Conservation (phyloP, 495 filamentous ascomycete genomes). For the Hamigera avellanea region DNA sequence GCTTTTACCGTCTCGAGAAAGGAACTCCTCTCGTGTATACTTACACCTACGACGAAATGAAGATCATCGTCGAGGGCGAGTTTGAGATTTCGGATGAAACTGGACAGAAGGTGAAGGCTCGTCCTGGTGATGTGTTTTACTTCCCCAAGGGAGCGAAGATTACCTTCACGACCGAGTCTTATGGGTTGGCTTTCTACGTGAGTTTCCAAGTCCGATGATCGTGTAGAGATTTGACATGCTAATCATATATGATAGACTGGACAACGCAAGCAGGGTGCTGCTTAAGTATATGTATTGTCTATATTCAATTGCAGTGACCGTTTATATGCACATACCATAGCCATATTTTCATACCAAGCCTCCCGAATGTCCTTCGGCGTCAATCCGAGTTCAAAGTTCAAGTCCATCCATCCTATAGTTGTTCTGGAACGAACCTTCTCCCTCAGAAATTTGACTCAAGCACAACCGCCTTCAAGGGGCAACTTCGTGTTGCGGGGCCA, state of each 20-base stretch:
- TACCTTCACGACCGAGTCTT: constrained; percentile 60
- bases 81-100: constrained; percentile 64
- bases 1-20: constrained; percentile 66
- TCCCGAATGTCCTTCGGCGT: too few relatives aligned
- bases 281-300: constrained; percentile 4
- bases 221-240: too few relatives aligned
- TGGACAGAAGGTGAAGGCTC: constrained; percentile 55
- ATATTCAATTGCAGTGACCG: too few relatives aligned
- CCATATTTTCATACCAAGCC: too few relatives aligned
- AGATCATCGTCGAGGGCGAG: constrained; percentile 68
- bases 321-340: too few relatives aligned
- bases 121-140: constrained; percentile 64
- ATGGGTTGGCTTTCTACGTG: constrained; percentile 59
- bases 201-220: constrained; percentile 7
- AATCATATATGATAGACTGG: constrained; percentile 19
- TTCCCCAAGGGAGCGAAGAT: constrained; percentile 69
- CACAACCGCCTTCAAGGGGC: too few relatives aligned
- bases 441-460: too few relatives aligned
- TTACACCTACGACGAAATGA: constrained; percentile 71
- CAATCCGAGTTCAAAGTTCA: too few relatives aligned
- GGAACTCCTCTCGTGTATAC: constrained; percentile 63
- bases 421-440: too few relatives aligned
- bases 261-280: constrained; percentile 29
- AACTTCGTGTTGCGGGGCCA: too few relatives aligned
- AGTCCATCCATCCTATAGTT: too few relatives aligned